Evolutionary conservation across 192 early-diverging fungal genomes (phyloP).

Genomic region (Backusella australiensis): DNA sequence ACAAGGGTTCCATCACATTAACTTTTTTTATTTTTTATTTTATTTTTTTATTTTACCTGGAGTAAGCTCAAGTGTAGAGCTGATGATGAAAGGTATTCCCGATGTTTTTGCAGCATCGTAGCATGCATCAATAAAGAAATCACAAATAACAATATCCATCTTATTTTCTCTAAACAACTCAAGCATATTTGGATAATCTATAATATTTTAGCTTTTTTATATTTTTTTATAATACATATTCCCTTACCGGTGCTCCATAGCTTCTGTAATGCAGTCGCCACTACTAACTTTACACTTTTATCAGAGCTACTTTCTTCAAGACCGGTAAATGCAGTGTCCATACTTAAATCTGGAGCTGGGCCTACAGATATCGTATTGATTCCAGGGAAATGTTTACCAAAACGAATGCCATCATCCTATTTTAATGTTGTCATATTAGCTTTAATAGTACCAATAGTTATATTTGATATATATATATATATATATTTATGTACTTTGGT

Average conservation of each 20-base stretch:
- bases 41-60: slow-evolving; percentile 5
- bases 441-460: neutral
- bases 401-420: neutral
- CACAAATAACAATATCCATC: slow-evolving; percentile 16
- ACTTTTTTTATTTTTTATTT: too few relatives aligned
- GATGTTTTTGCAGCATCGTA: slow-evolving; percentile 1
- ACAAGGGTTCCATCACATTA: neutral
- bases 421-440: neutral
- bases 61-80: slow-evolving; percentile 7
- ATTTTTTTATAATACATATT: neutral
- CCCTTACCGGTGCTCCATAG: neutral
- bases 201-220: neutral
- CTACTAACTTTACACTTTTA: neutral
- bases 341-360: neutral
- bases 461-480: neutral
- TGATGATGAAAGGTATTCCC: slow-evolving; percentile 24
- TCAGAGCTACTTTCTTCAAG: neutral
- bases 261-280: neutral
- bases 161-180: neutral
- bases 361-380: neutral
- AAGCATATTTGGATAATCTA: neutral
- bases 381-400: neutral
- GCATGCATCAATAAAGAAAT: slow-evolving; percentile 20
- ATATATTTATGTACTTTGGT: neutral
- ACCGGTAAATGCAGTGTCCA: neutral